phyloP scores from a whole-genome alignment of 2,329 filamentous ascomycete genomes.

The Penicillium sp. region DNA sequence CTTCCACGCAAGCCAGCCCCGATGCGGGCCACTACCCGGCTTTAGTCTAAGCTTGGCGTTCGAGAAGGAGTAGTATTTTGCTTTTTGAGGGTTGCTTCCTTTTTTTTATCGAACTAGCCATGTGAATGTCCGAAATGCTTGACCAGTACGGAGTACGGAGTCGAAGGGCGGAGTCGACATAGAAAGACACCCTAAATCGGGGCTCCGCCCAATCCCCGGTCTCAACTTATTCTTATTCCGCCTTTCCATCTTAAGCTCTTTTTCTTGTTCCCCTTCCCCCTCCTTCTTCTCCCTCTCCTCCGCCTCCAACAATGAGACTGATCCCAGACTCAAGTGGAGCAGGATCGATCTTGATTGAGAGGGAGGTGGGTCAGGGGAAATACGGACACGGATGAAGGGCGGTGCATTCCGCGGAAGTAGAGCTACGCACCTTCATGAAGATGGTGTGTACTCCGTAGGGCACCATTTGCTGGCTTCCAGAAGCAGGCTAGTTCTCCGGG shows the following conservation, averaged over 20 bases:
- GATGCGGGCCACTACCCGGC: conserved; percentile 25
- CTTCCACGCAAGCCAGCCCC: conserved; percentile 4
- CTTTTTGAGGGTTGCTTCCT: not conserved
- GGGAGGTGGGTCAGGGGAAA: not conserved
- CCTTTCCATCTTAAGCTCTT: too few species aligned
- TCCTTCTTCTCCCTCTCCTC: too few species aligned
- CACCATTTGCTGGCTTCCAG: conserved; percentile 18
- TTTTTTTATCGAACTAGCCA: not conserved
- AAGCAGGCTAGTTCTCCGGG: conserved; percentile 21
- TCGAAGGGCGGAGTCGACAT: too few species aligned
- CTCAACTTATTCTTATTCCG: not conserved
- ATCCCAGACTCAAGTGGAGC: not conserved
- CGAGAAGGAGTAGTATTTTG: not conserved
- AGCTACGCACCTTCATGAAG: not conserved
- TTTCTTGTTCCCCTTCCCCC: too few species aligned
- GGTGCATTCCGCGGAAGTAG: not conserved
- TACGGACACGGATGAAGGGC: not conserved
- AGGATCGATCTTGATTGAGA: not conserved
- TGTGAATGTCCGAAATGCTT: conserved; percentile 1
- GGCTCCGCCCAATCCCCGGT: not conserved
- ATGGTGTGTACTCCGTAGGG: conserved; percentile 1
- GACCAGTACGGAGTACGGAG: not conserved
- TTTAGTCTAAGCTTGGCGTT: conserved; percentile 15
- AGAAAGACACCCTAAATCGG: not conserved
- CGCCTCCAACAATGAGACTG: not conserved